Conservation (phyloP, 345 rosid genomes). For the Zanthoxylum bungeanum region DNA sequence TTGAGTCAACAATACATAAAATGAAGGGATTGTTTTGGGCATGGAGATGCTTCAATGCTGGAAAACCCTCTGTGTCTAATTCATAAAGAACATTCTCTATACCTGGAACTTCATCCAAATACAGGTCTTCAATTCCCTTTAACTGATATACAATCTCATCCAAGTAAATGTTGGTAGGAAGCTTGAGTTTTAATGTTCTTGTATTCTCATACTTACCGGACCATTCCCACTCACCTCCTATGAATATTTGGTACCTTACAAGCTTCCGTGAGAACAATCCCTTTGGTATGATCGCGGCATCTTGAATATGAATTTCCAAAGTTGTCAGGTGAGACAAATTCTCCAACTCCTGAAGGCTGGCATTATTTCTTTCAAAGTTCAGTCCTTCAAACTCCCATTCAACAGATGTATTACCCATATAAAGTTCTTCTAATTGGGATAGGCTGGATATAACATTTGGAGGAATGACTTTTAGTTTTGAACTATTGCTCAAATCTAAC, state of each 20-base stretch:
- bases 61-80: not conserved
- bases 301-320: slow-evolving; percentile 10
- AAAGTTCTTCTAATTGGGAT: slow-evolving; percentile 24
- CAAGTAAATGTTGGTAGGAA: not conserved
- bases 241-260: slow-evolving; percentile 9
- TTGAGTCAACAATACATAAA: not conserved
- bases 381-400: slow-evolving; percentile 18
- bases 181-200: slow-evolving; percentile 17
- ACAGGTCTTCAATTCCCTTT: not conserved
- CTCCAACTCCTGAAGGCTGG: slow-evolving; percentile 21
- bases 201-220: not conserved
- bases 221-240: slow-evolving; percentile 18
- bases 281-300: not conserved
- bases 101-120: not conserved
- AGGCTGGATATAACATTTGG: slow-evolving; percentile 18
- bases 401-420: slow-evolving; percentile 3
- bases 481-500: slow-evolving; percentile 21
- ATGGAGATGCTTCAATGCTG: not conserved
- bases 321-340: slow-evolving; percentile 10
- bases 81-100: not conserved
- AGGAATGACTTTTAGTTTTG: slow-evolving; percentile 3
- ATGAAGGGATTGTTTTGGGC: not conserved
- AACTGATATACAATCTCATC: not conserved
- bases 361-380: not conserved
- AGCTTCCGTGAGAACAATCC: slow-evolving; percentile 1